phyloP scores from a whole-genome alignment of 192 early-diverging fungal species.

The Helicostylum pulchrum region DNA sequence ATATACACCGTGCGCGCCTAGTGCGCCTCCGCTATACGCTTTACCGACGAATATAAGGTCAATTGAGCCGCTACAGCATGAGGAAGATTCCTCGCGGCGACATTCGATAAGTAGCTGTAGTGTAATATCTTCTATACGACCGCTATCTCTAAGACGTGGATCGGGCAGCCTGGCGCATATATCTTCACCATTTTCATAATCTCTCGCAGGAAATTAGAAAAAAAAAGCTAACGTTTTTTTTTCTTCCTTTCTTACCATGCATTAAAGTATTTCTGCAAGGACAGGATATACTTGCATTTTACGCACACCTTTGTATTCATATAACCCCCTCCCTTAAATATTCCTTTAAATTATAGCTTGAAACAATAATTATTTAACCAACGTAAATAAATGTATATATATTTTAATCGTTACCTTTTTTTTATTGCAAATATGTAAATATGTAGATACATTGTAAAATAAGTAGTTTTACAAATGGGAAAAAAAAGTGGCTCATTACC shows the following conservation, averaged over 20 bases:
- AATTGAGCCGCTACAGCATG: too few species aligned
- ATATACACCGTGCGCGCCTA: constrained; percentile 17
- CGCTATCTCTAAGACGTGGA: constrained; percentile 1
- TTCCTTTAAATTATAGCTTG: background rate
- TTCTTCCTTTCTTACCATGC: background rate
- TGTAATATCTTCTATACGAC: background rate
- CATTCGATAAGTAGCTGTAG: constrained; percentile 5
- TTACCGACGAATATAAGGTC: background rate
- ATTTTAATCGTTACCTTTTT: background rate
- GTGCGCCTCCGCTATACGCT: constrained; percentile 20
- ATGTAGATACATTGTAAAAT: too few species aligned
- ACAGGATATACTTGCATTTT: background rate
- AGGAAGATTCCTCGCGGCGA: background rate
- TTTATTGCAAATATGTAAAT: background rate
- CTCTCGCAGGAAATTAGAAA: background rate
- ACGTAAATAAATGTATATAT: background rate
- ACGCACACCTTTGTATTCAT: background rate
- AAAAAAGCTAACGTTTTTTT: background rate
- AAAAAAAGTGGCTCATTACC: background rate
- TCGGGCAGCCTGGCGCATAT: constrained; percentile 8
- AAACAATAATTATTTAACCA: background rate
- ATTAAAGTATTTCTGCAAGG: background rate
- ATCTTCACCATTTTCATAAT: constrained; percentile 4
- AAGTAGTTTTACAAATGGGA: too few species aligned
- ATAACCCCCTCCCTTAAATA: background rate